A percentile compares a stretch with the other conserved stretches of the same genome.
Conservation (phyloP, 345 rosid genomes). For the Dipteronia dyeriana region DNA sequence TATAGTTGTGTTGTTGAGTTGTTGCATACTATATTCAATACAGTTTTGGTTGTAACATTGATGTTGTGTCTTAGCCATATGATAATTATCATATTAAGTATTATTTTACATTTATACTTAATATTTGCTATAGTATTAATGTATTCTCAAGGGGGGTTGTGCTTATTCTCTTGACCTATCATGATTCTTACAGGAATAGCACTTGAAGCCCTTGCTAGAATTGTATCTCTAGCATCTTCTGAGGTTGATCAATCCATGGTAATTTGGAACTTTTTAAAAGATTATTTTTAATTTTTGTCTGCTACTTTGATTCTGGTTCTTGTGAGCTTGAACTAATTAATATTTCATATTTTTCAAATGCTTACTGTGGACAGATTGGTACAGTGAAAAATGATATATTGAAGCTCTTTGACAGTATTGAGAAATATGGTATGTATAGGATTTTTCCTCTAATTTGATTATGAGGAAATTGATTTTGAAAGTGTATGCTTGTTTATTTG, state of each 20-base stretch:
- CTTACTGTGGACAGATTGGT: constrained; percentile 53
- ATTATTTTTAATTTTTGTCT: not conserved
- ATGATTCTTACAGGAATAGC: constrained; percentile 68
- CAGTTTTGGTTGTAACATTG: not conserved
- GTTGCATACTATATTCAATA: not conserved
- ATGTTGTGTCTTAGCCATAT: not conserved
- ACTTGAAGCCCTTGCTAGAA: constrained; percentile 85
- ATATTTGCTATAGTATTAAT: not conserved
- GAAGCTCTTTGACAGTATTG: constrained; percentile 85
- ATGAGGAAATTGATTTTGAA: not conserved
- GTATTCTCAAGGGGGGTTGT: not conserved
- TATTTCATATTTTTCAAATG: constrained; percentile 14
- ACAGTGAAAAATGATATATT: constrained; percentile 61
- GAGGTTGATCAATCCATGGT: constrained; percentile 84
- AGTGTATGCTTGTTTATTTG: not conserved
- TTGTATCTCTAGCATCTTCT: constrained; percentile 72
- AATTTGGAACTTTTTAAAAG: constrained; percentile 27
- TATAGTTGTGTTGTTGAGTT: not conserved
- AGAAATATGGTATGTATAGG: constrained; percentile 69
- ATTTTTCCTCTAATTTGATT: constrained; percentile 11
- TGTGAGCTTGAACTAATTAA: constrained; percentile 1
- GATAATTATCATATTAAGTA: not conserved
- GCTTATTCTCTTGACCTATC: constrained; percentile 9
- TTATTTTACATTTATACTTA: not conserved
- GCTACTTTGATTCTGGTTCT: constrained; percentile 1